These are phyloP conservation scores for Hordeum marinum DNA, from an alignment of 176 grass and related monocot genomes.

Conservation along the genomic window DNA sequence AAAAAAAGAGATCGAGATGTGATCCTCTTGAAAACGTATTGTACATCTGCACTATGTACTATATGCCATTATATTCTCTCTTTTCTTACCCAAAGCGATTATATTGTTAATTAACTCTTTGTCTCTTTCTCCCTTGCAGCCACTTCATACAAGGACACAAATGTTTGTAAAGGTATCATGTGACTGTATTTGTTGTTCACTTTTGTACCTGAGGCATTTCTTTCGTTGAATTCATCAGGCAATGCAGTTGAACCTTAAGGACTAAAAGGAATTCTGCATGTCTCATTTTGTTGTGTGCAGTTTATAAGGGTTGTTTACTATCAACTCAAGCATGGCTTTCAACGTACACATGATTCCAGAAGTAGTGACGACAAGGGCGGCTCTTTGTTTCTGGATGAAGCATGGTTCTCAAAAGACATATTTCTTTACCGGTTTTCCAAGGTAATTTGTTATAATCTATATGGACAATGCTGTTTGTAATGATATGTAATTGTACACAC, in stretches of 20 bases:
- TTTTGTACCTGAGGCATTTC: neutral
- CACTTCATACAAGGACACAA: conserved; percentile 76
- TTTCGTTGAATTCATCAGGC: conserved; percentile 5
- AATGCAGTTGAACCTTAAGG: neutral
- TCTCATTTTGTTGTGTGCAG: conserved; percentile 40
- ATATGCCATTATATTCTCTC: neutral
- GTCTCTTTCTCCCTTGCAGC: conserved; percentile 48
- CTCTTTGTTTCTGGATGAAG: conserved; percentile 75
- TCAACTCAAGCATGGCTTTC: conserved; percentile 76
- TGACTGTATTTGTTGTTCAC: neutral
- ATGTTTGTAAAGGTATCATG: conserved; percentile 71
- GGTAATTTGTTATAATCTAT: conserved; percentile 55
- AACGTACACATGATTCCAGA: conserved; percentile 34
- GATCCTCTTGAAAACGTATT: neutral
- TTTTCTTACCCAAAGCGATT: neutral
- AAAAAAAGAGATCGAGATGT: neutral
- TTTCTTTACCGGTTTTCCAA: conserved; percentile 82
- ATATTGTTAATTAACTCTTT: conserved; percentile 5
- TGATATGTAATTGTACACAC: neutral
- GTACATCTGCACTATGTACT: neutral
- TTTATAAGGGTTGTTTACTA: conserved; percentile 76
- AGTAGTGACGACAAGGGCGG: conserved; percentile 24
- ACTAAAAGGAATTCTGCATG: neutral
- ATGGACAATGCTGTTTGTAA: neutral
- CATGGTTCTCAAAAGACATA: conserved; percentile 74